Base-by-base conservation (phyloP, 768 basidiomycete genomes). In the Pulveroboletus sp. region DNA sequence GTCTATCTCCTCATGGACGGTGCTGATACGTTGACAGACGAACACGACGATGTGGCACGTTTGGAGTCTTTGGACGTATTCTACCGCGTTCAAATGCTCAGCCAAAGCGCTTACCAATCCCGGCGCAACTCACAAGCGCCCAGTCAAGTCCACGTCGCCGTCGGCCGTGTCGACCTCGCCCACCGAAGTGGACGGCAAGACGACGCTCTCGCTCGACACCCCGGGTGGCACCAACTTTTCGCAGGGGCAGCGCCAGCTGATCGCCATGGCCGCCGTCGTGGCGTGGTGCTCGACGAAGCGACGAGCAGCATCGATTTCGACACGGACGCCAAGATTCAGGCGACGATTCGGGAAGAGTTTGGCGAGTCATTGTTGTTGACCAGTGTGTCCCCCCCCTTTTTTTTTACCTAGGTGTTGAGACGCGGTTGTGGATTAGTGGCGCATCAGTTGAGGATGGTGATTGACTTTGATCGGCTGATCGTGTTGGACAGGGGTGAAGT, bases 141-240 rank as follows among this genome's bases (percentile, higher is more conserved):
- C 0, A 78, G 78, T 9, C 64, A 75, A 70, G 1, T 63, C 75
- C 1, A 80, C 80, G 5, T 66, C 77, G 17, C 61, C 76, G 31
- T 74, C 77, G 4, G 49, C 63, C 4, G 72, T 71, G 0, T 75
- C 75, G 2, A 67, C 75, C 0, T 47, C 59, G 4, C 61, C 64
- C 11, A 86, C 84, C 0, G 82, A 84, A 20, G 62, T 75, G 3
- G 86, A 87, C 19, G 45, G 59, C 25, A 85, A 79, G 60, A 75
- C 73, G 1, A 71, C 72, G 0, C 71, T 94, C 24, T 75, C 80
- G 1, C 74, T 95, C 4, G 82, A 89, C 17, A 89, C 86, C 0
- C 82, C 89, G 1, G 92, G 92, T 0, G 93, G 93, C 1, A 76
- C 82, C 25, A 95, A 97, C 70, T 94, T 97, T 67, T 94, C 90